phyloP scores from a whole-genome alignment of 1,284 basidiomycete species.

The Heliocybe sulcata region DNA sequence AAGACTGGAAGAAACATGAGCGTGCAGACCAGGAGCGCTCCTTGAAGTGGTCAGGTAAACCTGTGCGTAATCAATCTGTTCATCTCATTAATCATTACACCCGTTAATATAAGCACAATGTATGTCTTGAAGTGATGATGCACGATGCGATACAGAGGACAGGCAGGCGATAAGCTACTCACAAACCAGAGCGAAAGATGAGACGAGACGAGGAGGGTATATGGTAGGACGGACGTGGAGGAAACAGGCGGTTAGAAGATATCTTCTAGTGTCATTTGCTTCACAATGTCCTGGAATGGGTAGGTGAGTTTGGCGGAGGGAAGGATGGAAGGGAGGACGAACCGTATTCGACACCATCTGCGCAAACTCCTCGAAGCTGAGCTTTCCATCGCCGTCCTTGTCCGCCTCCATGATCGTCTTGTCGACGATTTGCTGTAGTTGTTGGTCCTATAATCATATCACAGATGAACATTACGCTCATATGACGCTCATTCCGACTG shows the following conservation, averaged over 20 bases:
- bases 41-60: too few relatives aligned
- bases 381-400: constrained; percentile 94
- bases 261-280: constrained; percentile 98
- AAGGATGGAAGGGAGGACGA: constrained; percentile 16
- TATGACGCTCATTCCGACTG: neutral
- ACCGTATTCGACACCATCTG: constrained; percentile 96
- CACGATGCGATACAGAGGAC: neutral
- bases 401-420: constrained; percentile 99
- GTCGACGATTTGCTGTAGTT: constrained; percentile 99
- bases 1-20: too few relatives aligned
- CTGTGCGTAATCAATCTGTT: neutral
- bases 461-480: neutral
- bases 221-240: neutral
- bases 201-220: neutral
- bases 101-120: neutral
- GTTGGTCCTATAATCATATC: constrained; percentile 68
- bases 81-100: constrained; percentile 1
- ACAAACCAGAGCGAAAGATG: neutral
- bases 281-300: constrained; percentile 73
- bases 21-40: neutral
- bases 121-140: neutral
- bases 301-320: neutral
- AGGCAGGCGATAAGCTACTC: neutral
- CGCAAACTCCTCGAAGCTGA: constrained; percentile 96
- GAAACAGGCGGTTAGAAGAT: constrained; percentile 47